Conservation (phyloP, 768 basidiomycete species). For the Hydnomerulius pinastri region DNA sequence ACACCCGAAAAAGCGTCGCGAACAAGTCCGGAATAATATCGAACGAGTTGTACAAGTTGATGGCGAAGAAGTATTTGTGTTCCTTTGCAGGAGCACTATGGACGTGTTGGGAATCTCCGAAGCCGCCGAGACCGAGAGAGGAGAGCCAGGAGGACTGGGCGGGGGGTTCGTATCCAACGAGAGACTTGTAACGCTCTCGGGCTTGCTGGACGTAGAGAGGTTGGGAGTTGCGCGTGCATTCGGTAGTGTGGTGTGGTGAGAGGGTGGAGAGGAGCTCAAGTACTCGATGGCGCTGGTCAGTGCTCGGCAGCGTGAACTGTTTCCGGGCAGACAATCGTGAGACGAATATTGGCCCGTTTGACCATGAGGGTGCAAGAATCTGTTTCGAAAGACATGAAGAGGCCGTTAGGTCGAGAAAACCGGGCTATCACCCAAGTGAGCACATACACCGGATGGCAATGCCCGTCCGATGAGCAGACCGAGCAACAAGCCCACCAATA, state of each 20-base stretch:
- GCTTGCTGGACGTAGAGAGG: constrained; percentile 85
- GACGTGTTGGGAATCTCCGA: constrained; percentile 43
- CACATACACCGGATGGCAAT: constrained; percentile 39
- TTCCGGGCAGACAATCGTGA: constrained; percentile 58
- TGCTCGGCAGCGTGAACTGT: constrained; percentile 72
- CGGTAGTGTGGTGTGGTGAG: constrained; percentile 88
- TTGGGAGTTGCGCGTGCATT: constrained; percentile 86
- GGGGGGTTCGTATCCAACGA: constrained; percentile 76
- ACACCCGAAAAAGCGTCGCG: constrained; percentile 91
- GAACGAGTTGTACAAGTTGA: constrained; percentile 99
- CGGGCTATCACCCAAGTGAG: neutral
- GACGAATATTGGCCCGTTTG: constrained; percentile 49
- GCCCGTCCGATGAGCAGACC: constrained; percentile 59
- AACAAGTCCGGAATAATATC: constrained; percentile 98
- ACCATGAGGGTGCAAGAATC: constrained; percentile 47
- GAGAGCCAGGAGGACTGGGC: constrained; percentile 62
- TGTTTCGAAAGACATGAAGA: constrained; percentile 8
- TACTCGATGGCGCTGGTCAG: constrained; percentile 83
- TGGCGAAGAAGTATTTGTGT: constrained; percentile 99
- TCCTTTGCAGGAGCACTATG: constrained; percentile 48
- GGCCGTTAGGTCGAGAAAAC: neutral
- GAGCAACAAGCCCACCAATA: constrained; percentile 61
- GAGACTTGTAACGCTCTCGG: constrained; percentile 77
- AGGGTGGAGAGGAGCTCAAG: constrained; percentile 86
- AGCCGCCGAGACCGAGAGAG: constrained; percentile 45